Evolutionary conservation across 306 rosid species (phyloP), one percentile per base, ranked within the genome.

Genomic region (Medicago truncatula): DNA sequence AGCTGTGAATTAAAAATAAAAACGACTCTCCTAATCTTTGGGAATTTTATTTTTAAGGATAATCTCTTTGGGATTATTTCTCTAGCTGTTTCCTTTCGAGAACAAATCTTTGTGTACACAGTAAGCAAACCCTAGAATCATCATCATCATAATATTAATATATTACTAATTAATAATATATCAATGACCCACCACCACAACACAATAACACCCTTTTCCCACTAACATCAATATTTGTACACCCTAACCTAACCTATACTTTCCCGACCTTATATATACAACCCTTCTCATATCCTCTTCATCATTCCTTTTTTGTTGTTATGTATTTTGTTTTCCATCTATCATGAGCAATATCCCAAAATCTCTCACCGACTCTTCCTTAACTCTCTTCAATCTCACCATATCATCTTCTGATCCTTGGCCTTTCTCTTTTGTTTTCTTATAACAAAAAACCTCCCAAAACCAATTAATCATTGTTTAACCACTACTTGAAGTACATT

Each of bases 271-370:
- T 76, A 71, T 75, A 76, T 80, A 86, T 67, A 85, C 75, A 76
- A 25, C 76, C 14, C 83, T 20, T 78, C 47, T 2, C 58, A 74
- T 34, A 68, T 7, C 85, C 78, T 86, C 80, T 49, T 59, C 59
- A 58, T 58, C 64, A 70, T 53, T n/a, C 40, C 8, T 61, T 8
- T 36, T 39, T 56, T 39, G 36, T 52, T 74, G 82, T 71, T 89
- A 87, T 91, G 94, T 86, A 13, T 21, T 53, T 49, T 73, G 18
- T 54, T 44, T 50, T 18, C 16, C 38, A 36, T 28, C 21, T 77
- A 93, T 78, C 86, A 95, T 95, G 98, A 92, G 90, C 96, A 96
- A 92, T 28, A 92, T 96, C 78, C 99, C 98, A 9, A 85, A 60
- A 44, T 86, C 99, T 76, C 88, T 95, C 83, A 95, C 89, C 36